phyloP scores from a whole-genome alignment of 192 early-diverging fungal species.

The Mortierella claussenii region DNA sequence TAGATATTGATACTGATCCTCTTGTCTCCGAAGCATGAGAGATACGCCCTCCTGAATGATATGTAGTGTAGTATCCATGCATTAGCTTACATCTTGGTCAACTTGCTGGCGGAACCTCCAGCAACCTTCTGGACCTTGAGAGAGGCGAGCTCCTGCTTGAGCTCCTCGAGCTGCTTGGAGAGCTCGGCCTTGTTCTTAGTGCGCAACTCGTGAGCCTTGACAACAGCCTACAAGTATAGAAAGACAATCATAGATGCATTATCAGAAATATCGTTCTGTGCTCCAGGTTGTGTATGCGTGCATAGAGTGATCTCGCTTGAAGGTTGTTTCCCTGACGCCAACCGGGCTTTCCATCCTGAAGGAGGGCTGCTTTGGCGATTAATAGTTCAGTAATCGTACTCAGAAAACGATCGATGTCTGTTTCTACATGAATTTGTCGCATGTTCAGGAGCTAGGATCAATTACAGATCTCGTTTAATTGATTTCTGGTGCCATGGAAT shows the following conservation, averaged over 20 bases:
- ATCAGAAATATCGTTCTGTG: background rate
- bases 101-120: conserved; percentile 80
- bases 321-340: too few relatives aligned
- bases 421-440: background rate
- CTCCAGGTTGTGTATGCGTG: background rate
- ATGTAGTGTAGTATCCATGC: background rate
- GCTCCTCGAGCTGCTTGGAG: conserved; percentile 86
- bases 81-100: conserved; percentile 78
- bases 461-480: background rate
- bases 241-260: background rate
- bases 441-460: background rate
- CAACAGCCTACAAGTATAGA: conserved; percentile 69
- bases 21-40: too few relatives aligned
- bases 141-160: conserved; percentile 92
- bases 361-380: background rate
- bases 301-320: background rate
- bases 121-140: conserved; percentile 96
- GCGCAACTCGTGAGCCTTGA: conserved; percentile 95
- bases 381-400: background rate
- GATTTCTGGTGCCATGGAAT: conserved; percentile 2
- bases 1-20: too few relatives aligned
- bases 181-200: conserved; percentile 95
- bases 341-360: too few relatives aligned
- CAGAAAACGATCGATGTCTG: background rate
- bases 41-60: too few relatives aligned